Base-by-base conservation (phyloP, 2,329 filamentous ascomycete species). In the Penicillium sp. region DNA sequence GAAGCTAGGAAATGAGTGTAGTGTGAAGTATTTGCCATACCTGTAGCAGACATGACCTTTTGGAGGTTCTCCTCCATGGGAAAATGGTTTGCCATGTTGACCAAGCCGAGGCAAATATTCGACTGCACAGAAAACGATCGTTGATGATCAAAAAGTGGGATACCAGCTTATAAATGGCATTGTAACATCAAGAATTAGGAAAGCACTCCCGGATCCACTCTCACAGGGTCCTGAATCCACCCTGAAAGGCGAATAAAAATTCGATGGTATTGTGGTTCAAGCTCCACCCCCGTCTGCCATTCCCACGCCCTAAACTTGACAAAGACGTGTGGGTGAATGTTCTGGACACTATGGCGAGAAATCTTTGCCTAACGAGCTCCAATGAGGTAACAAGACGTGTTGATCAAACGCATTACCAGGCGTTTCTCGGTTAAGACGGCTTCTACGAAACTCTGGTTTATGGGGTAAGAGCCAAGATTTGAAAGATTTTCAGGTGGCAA, bases 371-470 rank as follows among this genome's bases (percentile, higher is more conserved):
- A 49, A 48, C 37, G 33, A 23, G 34, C 28, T 61, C 54, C 18
- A 54, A 64, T 56, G 26, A 21, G 55, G 61, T 37, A 63, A 21
- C 50, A 28, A 19, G 14, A 18, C 19, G 23, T 59, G 63, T 48
- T 63, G 61, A 64, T 63, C 63, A 29, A 26, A 39, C 14, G 34
- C 16, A 42, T 18, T 19, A 50, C 10, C n/a, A 48, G 39, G 28
- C 11, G 33, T 54, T 7, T 26, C 45, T 56, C 62, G 62, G 62
- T 49, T 65, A 64, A 48, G 49, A 65, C 60, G 62, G 63, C 60
- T 63, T 52, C 29, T 48, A 31, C 24, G 47, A 54, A 54, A 54
- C 19, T 51, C 54, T 59, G 39, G n/a, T 34, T 48, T 28, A 42
- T 49, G 39, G 44, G 40, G 52, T 37, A 43, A 18, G 21, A 54